These are phyloP conservation scores for Nakazawaea ishiwadae DNA, from an alignment of 805 yeast genomes.

Conservation along the genomic window DNA sequence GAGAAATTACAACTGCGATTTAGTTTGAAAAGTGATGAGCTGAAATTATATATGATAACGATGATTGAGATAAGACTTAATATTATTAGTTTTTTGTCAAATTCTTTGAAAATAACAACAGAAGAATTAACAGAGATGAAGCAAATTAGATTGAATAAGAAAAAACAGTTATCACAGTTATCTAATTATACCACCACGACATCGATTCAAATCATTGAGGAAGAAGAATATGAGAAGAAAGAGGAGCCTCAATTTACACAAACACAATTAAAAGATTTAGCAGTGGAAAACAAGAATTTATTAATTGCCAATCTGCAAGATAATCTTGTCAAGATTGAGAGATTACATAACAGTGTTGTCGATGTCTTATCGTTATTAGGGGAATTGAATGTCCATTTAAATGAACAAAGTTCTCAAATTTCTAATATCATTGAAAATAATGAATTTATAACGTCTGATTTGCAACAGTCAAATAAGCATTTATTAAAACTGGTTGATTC, in stretches of 20 bases:
- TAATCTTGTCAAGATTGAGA: constrained; percentile 55
- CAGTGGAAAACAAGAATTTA: constrained; percentile 54
- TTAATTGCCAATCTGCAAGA: constrained; percentile 49
- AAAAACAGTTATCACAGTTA: constrained; percentile 31
- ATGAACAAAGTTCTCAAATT: constrained; percentile 8
- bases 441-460: constrained; percentile 2
- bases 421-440: constrained; percentile 3
- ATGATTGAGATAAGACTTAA: constrained; percentile 38
- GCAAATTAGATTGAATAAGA: constrained; percentile 39
- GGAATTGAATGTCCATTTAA: background rate
- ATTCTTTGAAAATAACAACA: constrained; percentile 37
- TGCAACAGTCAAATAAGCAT: constrained; percentile 7
- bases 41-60: constrained; percentile 21
- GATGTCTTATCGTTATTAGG: constrained; percentile 60
- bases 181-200: constrained; percentile 21
- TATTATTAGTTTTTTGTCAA: constrained; percentile 42
- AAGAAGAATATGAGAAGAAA: background rate
- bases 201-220: constrained; percentile 3
- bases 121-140: constrained; percentile 44
- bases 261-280: constrained; percentile 54
- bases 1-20: constrained; percentile 8
- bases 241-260: constrained; percentile 26
- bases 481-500: constrained; percentile 3
- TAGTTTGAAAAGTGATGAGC: constrained; percentile 5
- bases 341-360: constrained; percentile 55